These are phyloP conservation scores for Pestalotiopsis sp. DNA, from an alignment of 2,329 filamentous ascomycete species.

Conservation along the genomic window DNA sequence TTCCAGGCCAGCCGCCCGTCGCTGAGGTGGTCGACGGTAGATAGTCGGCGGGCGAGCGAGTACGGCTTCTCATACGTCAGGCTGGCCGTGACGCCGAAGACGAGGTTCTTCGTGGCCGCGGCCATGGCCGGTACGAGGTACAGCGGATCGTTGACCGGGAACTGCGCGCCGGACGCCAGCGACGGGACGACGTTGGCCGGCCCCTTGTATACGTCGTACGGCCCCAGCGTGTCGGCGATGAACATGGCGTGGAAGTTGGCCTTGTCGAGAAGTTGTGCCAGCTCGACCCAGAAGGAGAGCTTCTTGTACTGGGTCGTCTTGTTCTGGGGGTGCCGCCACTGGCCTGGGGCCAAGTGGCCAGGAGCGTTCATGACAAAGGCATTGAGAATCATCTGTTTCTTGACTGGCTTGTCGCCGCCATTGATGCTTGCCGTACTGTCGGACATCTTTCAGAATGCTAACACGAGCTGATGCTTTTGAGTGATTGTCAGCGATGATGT, in stretches of 20 bases:
- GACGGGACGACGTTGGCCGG: slow-evolving; percentile 44
- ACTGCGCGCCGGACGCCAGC: slow-evolving; percentile 63
- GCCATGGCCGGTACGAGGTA: slow-evolving; percentile 67
- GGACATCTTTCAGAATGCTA: background rate
- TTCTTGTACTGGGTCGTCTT: slow-evolving; percentile 61
- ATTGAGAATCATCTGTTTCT: slow-evolving; percentile 62
- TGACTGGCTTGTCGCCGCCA: slow-evolving; percentile 19
- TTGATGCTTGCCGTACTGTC: background rate
- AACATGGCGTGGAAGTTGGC: slow-evolving; percentile 67
- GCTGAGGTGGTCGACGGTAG: slow-evolving; percentile 63
- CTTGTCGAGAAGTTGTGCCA: slow-evolving; percentile 62
- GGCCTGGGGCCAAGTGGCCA: slow-evolving; percentile 64
- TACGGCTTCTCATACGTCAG: slow-evolving; percentile 66
- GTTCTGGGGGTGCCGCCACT: slow-evolving; percentile 67
- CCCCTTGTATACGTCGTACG: slow-evolving; percentile 63
- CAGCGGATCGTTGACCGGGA: slow-evolving; percentile 63
- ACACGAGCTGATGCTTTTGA: too few species aligned
- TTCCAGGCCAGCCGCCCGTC: slow-evolving; percentile 67
- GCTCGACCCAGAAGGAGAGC: slow-evolving; percentile 63
- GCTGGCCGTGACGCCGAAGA: slow-evolving; percentile 63
- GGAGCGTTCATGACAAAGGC: slow-evolving; percentile 68
- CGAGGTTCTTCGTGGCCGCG: slow-evolving; percentile 64
- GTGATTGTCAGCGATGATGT: background rate
- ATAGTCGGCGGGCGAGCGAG: slow-evolving; percentile 61
- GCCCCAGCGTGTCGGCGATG: slow-evolving; percentile 66